Conservation (phyloP, 371 early-diverging fungal species). For the Syncephalastrum contaminatum region DNA sequence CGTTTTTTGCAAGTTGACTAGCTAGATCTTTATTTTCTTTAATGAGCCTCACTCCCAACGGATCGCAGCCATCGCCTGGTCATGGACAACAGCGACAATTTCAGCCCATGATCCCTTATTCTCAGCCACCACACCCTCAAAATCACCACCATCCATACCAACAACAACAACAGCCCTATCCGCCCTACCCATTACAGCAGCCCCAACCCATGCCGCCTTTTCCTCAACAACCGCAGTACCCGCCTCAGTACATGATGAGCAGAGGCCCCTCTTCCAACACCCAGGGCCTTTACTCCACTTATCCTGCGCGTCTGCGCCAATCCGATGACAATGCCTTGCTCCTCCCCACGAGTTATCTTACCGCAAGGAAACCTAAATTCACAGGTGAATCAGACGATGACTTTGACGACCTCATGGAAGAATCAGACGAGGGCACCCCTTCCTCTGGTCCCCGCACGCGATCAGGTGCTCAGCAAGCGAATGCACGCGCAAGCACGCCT, state of each 20-base stretch:
- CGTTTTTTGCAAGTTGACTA: no score
- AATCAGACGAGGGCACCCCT: conserved; percentile 30
- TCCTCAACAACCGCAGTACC: conserved; percentile 15
- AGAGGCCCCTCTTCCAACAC: conserved; percentile 16
- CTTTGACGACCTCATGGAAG: conserved; percentile 28
- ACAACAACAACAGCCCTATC: conserved; percentile 1
- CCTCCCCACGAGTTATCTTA: conserved; percentile 39
- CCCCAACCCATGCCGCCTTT: conserved; percentile 1
- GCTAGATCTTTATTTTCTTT: no score
- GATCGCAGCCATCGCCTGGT: no score
- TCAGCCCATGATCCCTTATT: conserved; percentile 6
- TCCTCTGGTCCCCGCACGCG: conserved; percentile 20
- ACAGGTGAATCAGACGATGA: conserved; percentile 34
- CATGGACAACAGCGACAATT: conserved; percentile 9
- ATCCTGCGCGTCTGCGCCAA: conserved; percentile 41
- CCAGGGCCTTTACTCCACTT: conserved; percentile 46
- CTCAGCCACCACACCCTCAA: conserved; percentile 9
- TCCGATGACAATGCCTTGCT: conserved; percentile 47
- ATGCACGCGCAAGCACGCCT: conserved; percentile 7
- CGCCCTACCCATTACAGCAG: not conserved
- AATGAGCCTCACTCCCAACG: no score
- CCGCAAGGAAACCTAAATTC: conserved; percentile 31
- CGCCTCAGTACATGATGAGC: conserved; percentile 11
- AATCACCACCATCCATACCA: conserved; percentile 1
- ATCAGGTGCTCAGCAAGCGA: conserved; percentile 9